A percentile compares a stretch with the other conserved stretches of the same genome.
phyloP scores from a whole-genome alignment of 2,329 filamentous ascomycete genomes.

The Verticillium albo-atrum region DNA sequence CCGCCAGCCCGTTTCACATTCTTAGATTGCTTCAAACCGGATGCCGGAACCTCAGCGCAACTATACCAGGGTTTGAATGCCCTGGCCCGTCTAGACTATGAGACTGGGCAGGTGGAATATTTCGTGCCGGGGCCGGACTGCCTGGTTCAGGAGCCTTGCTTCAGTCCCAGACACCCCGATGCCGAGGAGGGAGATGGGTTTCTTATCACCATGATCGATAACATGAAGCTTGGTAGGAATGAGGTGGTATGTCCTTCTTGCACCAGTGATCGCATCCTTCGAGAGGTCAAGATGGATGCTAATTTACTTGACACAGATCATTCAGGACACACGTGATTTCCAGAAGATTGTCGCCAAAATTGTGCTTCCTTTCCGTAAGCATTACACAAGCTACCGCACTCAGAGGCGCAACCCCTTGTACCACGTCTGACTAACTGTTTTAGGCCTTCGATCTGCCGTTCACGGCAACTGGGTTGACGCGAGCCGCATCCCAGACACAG shows the following conservation, averaged over 20 bases:
- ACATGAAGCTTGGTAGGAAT: constrained; percentile 19
- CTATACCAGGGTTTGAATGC: constrained; percentile 6
- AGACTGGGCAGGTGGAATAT: constrained; percentile 16
- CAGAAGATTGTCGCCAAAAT: not conserved
- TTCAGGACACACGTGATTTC: not conserved
- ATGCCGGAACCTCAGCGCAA: not conserved
- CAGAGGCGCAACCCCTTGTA: too few species aligned
- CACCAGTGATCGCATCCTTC: too few species aligned
- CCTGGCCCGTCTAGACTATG: constrained; percentile 5
- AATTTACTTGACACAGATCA: not conserved
- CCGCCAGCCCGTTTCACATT: constrained; percentile 22
- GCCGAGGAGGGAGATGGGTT: constrained; percentile 33
- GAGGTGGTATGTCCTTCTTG: constrained; percentile 22
- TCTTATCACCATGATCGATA: constrained; percentile 24
- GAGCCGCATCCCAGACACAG: not conserved
- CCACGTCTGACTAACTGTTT: not conserved
- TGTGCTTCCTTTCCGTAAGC: not conserved
- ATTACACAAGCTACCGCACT: too few species aligned
- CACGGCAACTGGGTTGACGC: constrained; percentile 10
- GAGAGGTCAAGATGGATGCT: too few species aligned
- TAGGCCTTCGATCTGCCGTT: not conserved
- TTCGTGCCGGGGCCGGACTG: constrained; percentile 20
- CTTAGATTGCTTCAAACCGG: constrained; percentile 32
- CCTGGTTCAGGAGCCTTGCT: constrained; percentile 36
- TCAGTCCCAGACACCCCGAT: constrained; percentile 28